Conservation (phyloP, 73 alveolate species). For the Tetrahymena thermophila region DNA sequence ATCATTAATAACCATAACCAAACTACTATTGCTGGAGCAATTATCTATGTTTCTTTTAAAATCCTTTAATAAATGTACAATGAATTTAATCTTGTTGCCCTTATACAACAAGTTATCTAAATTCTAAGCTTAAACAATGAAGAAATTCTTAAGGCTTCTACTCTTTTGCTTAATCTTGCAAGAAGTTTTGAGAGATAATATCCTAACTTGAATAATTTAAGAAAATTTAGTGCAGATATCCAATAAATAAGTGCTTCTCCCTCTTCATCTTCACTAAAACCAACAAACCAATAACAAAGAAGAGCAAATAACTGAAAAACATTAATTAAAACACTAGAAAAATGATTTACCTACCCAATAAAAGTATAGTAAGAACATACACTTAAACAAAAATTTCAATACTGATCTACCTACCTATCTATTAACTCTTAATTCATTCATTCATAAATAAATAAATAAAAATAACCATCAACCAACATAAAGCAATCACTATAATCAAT, state of each 20-base stretch:
- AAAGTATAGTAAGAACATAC: background rate
- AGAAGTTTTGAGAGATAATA: slow-evolving; percentile 27
- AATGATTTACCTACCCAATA: background rate
- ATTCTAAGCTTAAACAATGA: slow-evolving; percentile 8
- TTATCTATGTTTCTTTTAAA: background rate
- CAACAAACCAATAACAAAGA: background rate
- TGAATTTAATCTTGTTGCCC: slow-evolving; percentile 9
- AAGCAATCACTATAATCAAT: background rate
- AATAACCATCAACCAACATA: too few species aligned
- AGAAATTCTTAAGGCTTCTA: slow-evolving; percentile 15
- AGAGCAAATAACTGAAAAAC: background rate
- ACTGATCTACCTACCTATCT: background rate
- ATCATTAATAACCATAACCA: background rate
- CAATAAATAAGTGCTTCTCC: background rate
- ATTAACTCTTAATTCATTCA: background rate
- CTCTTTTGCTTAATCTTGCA: slow-evolving; percentile 9
- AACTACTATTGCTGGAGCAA: slow-evolving; percentile 22
- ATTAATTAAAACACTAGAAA: background rate
- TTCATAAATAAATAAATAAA: too few species aligned
- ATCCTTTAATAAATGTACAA: slow-evolving; percentile 27
- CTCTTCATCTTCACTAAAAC: background rate
- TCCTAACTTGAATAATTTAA: slow-evolving; percentile 33
- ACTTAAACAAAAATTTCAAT: background rate
- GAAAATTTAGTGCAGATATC: slow-evolving; percentile 15
- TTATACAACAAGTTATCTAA: slow-evolving; percentile 11